phyloP scores from a whole-genome alignment of 805 yeast genomes.

The Zygotorulaspora sp. region DNA sequence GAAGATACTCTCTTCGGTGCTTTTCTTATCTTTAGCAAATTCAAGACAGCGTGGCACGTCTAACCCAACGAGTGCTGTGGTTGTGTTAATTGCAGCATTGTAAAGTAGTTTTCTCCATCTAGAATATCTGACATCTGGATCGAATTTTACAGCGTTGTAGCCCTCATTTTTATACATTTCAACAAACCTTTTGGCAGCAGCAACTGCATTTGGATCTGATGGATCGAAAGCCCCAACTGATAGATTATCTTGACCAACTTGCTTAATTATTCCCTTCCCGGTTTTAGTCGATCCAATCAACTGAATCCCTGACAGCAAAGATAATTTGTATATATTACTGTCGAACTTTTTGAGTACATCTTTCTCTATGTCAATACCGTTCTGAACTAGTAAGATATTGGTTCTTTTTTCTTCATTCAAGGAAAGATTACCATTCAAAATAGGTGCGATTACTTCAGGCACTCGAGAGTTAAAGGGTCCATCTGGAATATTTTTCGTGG shows the following conservation, averaged over 20 bases:
- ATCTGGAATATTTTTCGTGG: slow-evolving; percentile 70
- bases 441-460: slow-evolving; percentile 49
- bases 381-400: slow-evolving; percentile 55
- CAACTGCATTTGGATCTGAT: slow-evolving; percentile 29
- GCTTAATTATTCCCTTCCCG: slow-evolving; percentile 44
- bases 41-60: slow-evolving; percentile 51
- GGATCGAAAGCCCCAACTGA: slow-evolving; percentile 49
- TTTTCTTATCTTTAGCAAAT: slow-evolving; percentile 37
- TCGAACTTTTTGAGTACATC: slow-evolving; percentile 47
- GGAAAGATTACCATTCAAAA: slow-evolving; percentile 38
- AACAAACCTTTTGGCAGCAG: slow-evolving; percentile 38
- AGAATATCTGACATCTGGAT: slow-evolving; percentile 43
- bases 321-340: slow-evolving; percentile 31
- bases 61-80: slow-evolving; percentile 51
- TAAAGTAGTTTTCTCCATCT: slow-evolving; percentile 65
- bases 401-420: slow-evolving; percentile 30
- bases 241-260: slow-evolving; percentile 49
- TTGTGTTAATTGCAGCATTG: slow-evolving; percentile 60
- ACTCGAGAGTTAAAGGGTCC: slow-evolving; percentile 40
- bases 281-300: slow-evolving; percentile 56
- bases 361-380: slow-evolving; percentile 61
- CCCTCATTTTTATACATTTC: slow-evolving; percentile 42
- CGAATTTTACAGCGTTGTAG: slow-evolving; percentile 39
- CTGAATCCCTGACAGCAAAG: slow-evolving; percentile 56
- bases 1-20: slow-evolving; percentile 33